Evolutionary conservation across 108 stramenopile species (phyloP), one percentile per base, ranked within the genome.

Genomic region (Cyclotella distinguenda): DNA sequence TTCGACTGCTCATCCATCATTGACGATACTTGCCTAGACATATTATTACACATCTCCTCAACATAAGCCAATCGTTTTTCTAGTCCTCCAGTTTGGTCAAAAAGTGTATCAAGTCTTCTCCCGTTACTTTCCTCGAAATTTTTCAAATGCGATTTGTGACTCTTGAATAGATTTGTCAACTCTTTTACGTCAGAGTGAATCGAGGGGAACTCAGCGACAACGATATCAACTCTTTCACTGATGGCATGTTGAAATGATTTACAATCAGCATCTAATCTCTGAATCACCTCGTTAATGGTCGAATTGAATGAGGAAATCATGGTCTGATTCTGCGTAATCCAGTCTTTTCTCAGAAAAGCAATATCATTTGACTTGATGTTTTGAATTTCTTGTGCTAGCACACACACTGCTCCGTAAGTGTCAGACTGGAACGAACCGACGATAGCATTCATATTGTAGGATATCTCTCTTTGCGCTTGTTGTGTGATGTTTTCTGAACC

Each of bases 371-470:
- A 36, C 40, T 72, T 60, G 44, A 80, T 51, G 35, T 46, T 56
- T 40, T 56, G 45, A 3, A 80, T 53, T 52, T 80, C 79, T 22
- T 66, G 39, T 38, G 79, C 63, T 54, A 80, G 61, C 18, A 47
- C 70, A 40, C 65, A 63, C n/a, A 59, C 11, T 27, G 67, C 74
- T 60, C 76, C 80, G 28, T 73, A 59, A 4, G 53, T 36, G 31
- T 81, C 80, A 63, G 47, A 28, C 28, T 64, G 54, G 35, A 81
- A 76, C 6, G 57, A 52, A n/a, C 22, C 72, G 43, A 81, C 4
- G 42, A 77, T 64, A 15, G 18, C 28, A 12, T 35, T 39, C 38
- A 49, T 22, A 39, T 57, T 10, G 53, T 44, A 49, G 13, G 48
- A 38, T 25, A 10, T 52, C 43, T 38, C 3, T 45, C 15, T 47